Evolutionary conservation across 805 yeast species (phyloP), one percentile per base, ranked within the genome.

Genomic region (Kazachstania taianensis): DNA sequence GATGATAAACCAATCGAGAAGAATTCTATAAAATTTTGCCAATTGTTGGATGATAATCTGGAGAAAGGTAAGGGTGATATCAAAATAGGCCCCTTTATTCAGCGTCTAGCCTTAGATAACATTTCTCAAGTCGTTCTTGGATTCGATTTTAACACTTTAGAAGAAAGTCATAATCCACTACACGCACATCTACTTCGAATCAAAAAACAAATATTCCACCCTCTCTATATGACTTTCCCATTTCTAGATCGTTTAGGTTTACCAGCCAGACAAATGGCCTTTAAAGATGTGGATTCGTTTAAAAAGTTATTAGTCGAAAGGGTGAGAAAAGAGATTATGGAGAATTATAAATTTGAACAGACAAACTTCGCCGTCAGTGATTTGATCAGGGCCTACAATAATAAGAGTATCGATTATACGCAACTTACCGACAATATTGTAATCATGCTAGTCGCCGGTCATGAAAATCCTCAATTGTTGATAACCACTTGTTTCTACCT

Each of bases 361-460:
- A 59, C 57, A 1, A 45, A 57, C 6, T 59, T 60, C 39, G 70
- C 68, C 0, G 67, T 69, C 2, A 63, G 62, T 35, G 59, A 59
- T 29, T 49, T 73, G 8, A 59, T 65, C 7, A 50, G 57, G 5
- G 72, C 73, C 1, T 52, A 59, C 28, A 50, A 62, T 5, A 41
- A 42, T 6, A 67, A 63, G 0, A 35, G 41, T 3, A 57, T 75
- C 2, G 58, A 69, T 2, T 54, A 63, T 35, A 61, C 65, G 33
- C 78, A 74, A 43, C 62, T 72, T 36, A 52, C 61, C 2, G 80
- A 75, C 46, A 75, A 75, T 49, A 60, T 72, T 13, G 67, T 72
- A 7, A 73, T 75, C 13, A 57, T 72, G 3, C 51, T 74, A 46
- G 70, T 75, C 30, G 81, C 81, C 0, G 81, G 80, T 0, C 81